phyloP scores from a whole-genome alignment of 2,329 filamentous ascomycete genomes.

The Macrophomina phaseolina region DNA sequence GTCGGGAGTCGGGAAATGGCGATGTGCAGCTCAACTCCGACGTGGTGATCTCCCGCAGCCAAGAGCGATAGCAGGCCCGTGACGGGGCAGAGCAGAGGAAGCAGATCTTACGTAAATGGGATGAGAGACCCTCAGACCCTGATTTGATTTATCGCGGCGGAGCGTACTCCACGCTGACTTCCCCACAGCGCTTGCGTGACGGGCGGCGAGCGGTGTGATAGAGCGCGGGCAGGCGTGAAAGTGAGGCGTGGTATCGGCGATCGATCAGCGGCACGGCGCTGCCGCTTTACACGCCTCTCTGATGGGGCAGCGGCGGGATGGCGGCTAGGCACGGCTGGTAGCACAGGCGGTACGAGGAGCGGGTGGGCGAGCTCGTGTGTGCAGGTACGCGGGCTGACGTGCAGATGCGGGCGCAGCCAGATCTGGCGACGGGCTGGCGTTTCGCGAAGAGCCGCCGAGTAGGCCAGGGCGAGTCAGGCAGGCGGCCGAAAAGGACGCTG shows the following conservation, averaged over 20 bases:
- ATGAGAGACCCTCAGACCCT: conserved; percentile 17
- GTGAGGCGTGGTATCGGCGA: conserved; percentile 15
- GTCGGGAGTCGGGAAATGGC: background rate
- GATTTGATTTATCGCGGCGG: conserved; percentile 17
- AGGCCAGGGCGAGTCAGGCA: conserved; percentile 2
- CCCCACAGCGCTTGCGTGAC: conserved; percentile 9
- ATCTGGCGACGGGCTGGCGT: conserved; percentile 11
- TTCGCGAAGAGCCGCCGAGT: conserved; percentile 5
- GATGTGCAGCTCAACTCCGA: background rate
- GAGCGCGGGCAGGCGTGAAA: background rate
- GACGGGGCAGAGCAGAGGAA: conserved; percentile 5
- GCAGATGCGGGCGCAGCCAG: background rate
- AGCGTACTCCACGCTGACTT: conserved; percentile 6
- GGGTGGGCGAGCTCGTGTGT: background rate
- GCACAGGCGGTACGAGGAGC: conserved; percentile 12
- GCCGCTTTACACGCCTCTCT: no score
- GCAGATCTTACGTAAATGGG: conserved; percentile 24
- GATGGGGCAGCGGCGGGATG: background rate
- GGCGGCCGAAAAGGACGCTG: conserved; percentile 1
- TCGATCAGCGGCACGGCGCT: background rate
- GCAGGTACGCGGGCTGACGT: conserved; percentile 23
- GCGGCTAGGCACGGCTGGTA: conserved; percentile 2
- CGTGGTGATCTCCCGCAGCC: conserved; percentile 21
- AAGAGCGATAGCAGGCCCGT: conserved; percentile 7
- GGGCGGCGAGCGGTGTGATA: conserved; percentile 9